These are phyloP conservation scores for Aspergillus terreus DNA, from an alignment of 2,329 filamentous ascomycete species.

Conservation along the genomic window DNA sequence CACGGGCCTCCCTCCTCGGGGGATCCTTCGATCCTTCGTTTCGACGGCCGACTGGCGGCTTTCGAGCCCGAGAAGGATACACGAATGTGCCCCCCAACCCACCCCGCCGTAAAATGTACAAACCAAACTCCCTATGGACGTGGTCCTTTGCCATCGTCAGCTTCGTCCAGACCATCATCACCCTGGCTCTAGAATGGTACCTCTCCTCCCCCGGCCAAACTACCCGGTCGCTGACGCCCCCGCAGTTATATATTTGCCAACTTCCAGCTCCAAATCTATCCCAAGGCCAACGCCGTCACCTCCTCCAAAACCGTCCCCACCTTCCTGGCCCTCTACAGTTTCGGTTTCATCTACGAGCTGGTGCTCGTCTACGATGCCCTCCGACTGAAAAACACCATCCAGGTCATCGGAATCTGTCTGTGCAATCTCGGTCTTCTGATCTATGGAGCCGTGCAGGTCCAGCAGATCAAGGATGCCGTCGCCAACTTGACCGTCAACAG, in stretches of 20 bases:
- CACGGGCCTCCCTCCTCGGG: slow-evolving; percentile 58
- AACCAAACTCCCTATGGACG: slow-evolving; percentile 81
- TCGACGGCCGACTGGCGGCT: slow-evolving; percentile 46
- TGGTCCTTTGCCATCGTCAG: slow-evolving; percentile 77
- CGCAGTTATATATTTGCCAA: slow-evolving; percentile 80
- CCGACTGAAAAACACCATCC: slow-evolving; percentile 94
- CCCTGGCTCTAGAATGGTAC: slow-evolving; percentile 82
- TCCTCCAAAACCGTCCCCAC: slow-evolving; percentile 74
- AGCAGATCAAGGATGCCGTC: slow-evolving; percentile 80
- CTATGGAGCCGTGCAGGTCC: slow-evolving; percentile 88
- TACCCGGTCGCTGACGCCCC: slow-evolving; percentile 1
- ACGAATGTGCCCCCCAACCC: slow-evolving; percentile 33
- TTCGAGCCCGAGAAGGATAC: slow-evolving; percentile 52
- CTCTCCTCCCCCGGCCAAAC: slow-evolving; percentile 33
- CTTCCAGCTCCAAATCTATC: slow-evolving; percentile 62
- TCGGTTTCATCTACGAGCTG: slow-evolving; percentile 90
- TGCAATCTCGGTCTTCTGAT: slow-evolving; percentile 90
- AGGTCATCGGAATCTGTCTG: slow-evolving; percentile 89
- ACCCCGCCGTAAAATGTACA: slow-evolving; percentile 58
- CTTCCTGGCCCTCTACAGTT: slow-evolving; percentile 93
- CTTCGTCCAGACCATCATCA: slow-evolving; percentile 71
- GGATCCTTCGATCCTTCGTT: slow-evolving; percentile 52
- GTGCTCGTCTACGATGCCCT: slow-evolving; percentile 90
- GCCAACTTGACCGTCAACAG: slow-evolving; percentile 44
- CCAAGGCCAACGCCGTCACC: slow-evolving; percentile 38